Evolutionary conservation across 306 rosid species (phyloP).

Genomic region (Lupinus albus): DNA sequence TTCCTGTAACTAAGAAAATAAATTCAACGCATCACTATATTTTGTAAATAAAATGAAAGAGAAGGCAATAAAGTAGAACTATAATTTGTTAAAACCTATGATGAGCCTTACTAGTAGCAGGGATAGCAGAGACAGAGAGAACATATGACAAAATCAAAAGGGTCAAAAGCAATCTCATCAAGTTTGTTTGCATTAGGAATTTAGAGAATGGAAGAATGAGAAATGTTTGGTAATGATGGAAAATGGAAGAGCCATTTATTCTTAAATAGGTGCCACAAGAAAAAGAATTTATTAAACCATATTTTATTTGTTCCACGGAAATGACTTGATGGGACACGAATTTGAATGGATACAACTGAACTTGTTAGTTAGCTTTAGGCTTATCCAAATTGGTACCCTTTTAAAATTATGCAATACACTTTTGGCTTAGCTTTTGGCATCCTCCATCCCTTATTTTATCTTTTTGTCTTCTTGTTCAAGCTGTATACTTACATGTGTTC

Average conservation of each 20-base stretch:
- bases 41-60: background rate
- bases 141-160: constrained; percentile 40
- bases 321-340: background rate
- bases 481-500: too few relatives aligned
- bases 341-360: background rate
- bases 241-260: constrained; percentile 7
- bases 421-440: too few relatives aligned
- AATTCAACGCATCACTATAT: background rate
- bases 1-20: constrained; percentile 34
- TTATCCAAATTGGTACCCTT: too few relatives aligned
- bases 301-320: background rate
- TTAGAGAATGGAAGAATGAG: background rate
- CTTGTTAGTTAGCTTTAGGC: background rate
- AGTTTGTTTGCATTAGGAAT: constrained; percentile 36
- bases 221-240: constrained; percentile 8
- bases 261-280: constrained; percentile 31
- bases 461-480: too few relatives aligned
- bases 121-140: constrained; percentile 42
- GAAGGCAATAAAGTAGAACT: background rate
- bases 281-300: background rate
- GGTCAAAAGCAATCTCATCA: constrained; percentile 20
- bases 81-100: background rate
- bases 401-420: too few relatives aligned
- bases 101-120: constrained; percentile 43
- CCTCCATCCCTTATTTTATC: too few relatives aligned